A percentile compares a stretch with the other conserved stretches of the same genome.
These are phyloP conservation scores for Vachellia pachyceras DNA, from an alignment of 306 rosid species.

Conservation along the genomic window DNA sequence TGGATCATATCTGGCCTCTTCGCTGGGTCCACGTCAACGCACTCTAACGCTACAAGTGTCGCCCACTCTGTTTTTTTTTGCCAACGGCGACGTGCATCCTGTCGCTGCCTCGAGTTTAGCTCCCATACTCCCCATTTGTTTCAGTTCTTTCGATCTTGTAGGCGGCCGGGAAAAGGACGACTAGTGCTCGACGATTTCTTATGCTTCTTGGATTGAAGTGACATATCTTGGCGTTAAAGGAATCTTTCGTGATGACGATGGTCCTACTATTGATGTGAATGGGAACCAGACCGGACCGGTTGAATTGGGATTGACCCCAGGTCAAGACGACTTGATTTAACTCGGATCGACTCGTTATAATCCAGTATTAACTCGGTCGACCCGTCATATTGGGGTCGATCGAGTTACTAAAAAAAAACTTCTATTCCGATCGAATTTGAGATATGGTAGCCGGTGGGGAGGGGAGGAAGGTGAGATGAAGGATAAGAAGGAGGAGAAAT, in stretches of 20 bases:
- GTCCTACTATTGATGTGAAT: slow-evolving; percentile 73
- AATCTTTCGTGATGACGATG: slow-evolving; percentile 66
- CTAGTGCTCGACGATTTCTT: slow-evolving; percentile 42
- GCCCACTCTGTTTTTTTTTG: slow-evolving; percentile 57
- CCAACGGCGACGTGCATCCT: slow-evolving; percentile 92
- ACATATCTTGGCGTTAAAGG: slow-evolving; percentile 69
- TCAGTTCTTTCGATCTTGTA: not conserved
- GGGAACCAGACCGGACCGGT: too few species aligned
- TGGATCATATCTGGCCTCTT: slow-evolving; percentile 79
- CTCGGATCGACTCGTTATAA: too few species aligned
- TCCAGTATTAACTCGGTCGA: too few species aligned
- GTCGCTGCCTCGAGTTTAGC: slow-evolving; percentile 46
- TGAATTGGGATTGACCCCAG: too few species aligned
- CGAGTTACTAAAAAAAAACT: too few species aligned
- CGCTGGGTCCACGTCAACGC: slow-evolving; percentile 79
- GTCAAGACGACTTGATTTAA: too few species aligned
- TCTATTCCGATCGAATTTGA: too few species aligned
- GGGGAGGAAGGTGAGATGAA: too few species aligned
- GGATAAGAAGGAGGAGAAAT: too few species aligned
- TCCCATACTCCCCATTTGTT: too few species aligned
- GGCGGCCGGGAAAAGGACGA: not conserved
- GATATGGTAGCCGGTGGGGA: too few species aligned
- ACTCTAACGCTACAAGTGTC: slow-evolving; percentile 70
- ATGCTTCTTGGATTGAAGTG: slow-evolving; percentile 56
- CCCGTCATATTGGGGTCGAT: too few species aligned